phyloP scores from a whole-genome alignment of 345 rosid species.

The Citrus reticulata region DNA sequence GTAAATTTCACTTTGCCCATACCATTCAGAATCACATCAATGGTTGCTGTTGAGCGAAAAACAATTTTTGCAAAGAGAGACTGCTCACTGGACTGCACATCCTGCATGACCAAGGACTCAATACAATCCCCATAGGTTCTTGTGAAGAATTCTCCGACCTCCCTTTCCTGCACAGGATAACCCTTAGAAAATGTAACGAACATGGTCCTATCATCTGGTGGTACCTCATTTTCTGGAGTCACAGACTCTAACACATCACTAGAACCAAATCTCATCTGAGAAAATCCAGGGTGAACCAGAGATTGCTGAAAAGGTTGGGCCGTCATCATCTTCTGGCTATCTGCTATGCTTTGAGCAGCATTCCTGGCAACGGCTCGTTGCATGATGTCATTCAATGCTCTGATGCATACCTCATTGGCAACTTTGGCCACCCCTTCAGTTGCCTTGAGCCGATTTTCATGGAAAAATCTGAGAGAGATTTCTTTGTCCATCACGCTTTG shows the following conservation, averaged over 20 bases:
- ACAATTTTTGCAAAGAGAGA: conserved; percentile 47
- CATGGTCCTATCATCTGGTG: conserved; percentile 48
- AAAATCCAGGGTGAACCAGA: background rate
- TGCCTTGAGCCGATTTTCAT: conserved; percentile 18
- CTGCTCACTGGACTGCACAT: conserved; percentile 34
- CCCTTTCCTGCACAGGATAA: conserved; percentile 47
- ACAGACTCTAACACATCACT: background rate
- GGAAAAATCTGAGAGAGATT: conserved; percentile 28
- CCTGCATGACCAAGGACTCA: conserved; percentile 54
- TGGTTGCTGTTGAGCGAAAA: conserved; percentile 18
- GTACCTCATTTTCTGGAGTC: conserved; percentile 8
- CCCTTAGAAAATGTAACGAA: conserved; percentile 67
- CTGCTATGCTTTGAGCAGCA: conserved; percentile 9
- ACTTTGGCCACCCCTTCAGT: conserved; percentile 23
- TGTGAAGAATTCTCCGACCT: conserved; percentile 42
- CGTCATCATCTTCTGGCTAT: conserved; percentile 3
- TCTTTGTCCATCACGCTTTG: conserved; percentile 24
- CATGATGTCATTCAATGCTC: conserved; percentile 40
- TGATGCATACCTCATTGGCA: conserved; percentile 28
- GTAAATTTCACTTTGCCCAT: conserved; percentile 39
- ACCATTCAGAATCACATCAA: conserved; percentile 32
- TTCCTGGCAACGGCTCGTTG: conserved; percentile 27
- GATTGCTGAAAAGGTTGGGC: background rate
- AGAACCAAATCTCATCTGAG: conserved; percentile 4
- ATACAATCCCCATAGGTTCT: conserved; percentile 41